Evolutionary conservation across 257 asterid species (phyloP), one percentile per base, ranked within the genome.

Genomic region (Orobanche coerulescens): DNA sequence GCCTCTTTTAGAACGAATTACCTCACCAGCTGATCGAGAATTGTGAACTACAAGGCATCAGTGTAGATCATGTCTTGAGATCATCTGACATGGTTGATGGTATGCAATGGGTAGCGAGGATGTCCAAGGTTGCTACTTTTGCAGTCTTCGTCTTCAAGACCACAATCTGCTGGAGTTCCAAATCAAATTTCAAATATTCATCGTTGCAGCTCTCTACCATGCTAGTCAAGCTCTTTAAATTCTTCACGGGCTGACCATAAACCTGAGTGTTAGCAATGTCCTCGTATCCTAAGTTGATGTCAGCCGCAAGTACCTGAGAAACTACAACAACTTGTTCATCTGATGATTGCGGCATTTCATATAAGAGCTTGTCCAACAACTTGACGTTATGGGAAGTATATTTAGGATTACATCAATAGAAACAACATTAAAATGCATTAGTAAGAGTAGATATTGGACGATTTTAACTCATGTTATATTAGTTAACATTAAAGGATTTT

Each of bases 241-340:
- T 86, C 75, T 87, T 90, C 74, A 90, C 90, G 12, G 87, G 90
- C 72, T 78, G 71, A 51, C 94, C 94, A 44, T 90, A 20, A 61
- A 90, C 97, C 97, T 87, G 97, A 62, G 96, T 85, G 79, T 90
- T 90, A 64, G 87, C 97, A 13, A 90, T 83, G 25, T 90, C 97
- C 70, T 90, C 97, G 10, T 87, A 90, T 37, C 97, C 96, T 28
- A 90, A 84, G 62, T 90, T 90, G 73, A 90, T 83, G 77, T 90
- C 97, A 23, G 95, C 97, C 63, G 87, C 97, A 30, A 90, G 93
- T 60, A 90, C 97, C 97, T 90, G 96, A 73, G 97, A 84, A 79
- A 90, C 81, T 18, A 90, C 97, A 58, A 90, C 97, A 31, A 90
- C 79, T 73, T 90, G 95, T 69, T 87, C 95, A 19, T 87, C 95